Evolutionary conservation across 2,329 filamentous ascomycete species (phyloP), one percentile per base, ranked within the genome.

Genomic region (Xylariaceae sp.): DNA sequence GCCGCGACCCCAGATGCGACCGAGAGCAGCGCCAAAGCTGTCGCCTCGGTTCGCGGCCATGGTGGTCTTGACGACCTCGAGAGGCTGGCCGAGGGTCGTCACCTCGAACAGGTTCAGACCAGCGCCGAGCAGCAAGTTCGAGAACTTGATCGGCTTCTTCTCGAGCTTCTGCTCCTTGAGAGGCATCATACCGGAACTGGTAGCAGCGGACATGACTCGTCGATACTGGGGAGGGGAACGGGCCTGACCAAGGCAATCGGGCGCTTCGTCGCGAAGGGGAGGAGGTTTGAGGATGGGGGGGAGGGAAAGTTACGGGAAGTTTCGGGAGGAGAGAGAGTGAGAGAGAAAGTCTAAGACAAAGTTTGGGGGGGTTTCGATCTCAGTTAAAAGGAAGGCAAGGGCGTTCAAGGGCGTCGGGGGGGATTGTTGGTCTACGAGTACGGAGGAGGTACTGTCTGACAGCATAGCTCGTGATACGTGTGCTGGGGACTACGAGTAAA

Each of bases 141-240:
- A 96, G 84, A 97, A 97, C 86, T 97, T 97, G 85, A 99, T 85
- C 68, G 94, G 94, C 86, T 97, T 97, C 89, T 97, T 97, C 88
- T 97, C 92, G 75, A 95, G 80, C 77, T 76, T 79, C 65, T 76
- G 73, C 59, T 73, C 72, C 66, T 77, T 76, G 69, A 75, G 71
- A 65, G 75, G 79, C 76, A 74, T 79, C 74, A 73, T 70, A 75
- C 76, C 76, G 69, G 82, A 77, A 71, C 82, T 74, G 70, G 78
- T 75, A 71, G 80, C 78, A 73, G 82, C 78, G 76, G 85, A 85
- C 85, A 89, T 88, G 77, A 76, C 80, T 65, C 56, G 59, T 61
- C 78, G 71, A 76, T 71, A 73, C 68, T 71, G 73, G 69, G 73
- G 75, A 82, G 80, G 78, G 84, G 87, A 35, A 35, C 49, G 49